Evolutionary conservation across 352 stramenopile genomes (phyloP).

Genomic region (Phytophthora nicotianae): DNA sequence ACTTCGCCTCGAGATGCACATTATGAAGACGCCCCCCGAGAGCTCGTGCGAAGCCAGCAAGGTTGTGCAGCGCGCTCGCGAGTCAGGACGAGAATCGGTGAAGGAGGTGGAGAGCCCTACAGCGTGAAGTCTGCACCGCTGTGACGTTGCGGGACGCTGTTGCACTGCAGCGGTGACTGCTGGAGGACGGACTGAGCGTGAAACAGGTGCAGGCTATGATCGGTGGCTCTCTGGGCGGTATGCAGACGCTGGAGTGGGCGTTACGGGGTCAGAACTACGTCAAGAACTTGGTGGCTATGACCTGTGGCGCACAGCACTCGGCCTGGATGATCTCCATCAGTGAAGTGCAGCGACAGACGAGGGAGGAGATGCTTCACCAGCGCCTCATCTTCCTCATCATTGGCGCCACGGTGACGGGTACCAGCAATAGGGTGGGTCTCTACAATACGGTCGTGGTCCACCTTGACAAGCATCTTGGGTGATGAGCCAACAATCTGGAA

Average conservation of each 20-base stretch:
- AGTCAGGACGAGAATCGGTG: too few relatives aligned
- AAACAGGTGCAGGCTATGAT: conserved; percentile 90
- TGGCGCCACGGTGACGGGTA: conserved; percentile 84
- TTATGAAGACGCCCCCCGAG: too few relatives aligned
- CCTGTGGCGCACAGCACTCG: conserved; percentile 93
- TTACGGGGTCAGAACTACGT: conserved; percentile 89
- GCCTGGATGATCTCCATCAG: conserved; percentile 97
- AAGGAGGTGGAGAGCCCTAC: too few relatives aligned
- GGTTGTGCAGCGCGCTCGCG: too few relatives aligned
- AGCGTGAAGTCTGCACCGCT: too few relatives aligned
- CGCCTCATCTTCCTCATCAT: conserved; percentile 83
- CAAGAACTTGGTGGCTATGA: conserved; percentile 92
- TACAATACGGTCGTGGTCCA: conserved; percentile 82
- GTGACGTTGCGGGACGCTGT: conserved; percentile 95
- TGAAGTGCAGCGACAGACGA: conserved; percentile 95
- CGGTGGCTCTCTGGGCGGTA: conserved; percentile 95
- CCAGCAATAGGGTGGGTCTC: conserved; percentile 92
- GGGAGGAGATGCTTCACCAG: conserved; percentile 78
- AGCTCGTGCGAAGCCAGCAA: too few relatives aligned
- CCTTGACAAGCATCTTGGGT: conserved; percentile 91
- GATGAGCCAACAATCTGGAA: conserved; percentile 89
- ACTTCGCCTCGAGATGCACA: too few relatives aligned
- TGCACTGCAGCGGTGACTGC: conserved; percentile 85
- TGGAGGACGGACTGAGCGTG: conserved; percentile 91
- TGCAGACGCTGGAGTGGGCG: conserved; percentile 97